phyloP scores from a whole-genome alignment of 2,329 filamentous ascomycete genomes.

The Ophiocordyceps sinensis region DNA sequence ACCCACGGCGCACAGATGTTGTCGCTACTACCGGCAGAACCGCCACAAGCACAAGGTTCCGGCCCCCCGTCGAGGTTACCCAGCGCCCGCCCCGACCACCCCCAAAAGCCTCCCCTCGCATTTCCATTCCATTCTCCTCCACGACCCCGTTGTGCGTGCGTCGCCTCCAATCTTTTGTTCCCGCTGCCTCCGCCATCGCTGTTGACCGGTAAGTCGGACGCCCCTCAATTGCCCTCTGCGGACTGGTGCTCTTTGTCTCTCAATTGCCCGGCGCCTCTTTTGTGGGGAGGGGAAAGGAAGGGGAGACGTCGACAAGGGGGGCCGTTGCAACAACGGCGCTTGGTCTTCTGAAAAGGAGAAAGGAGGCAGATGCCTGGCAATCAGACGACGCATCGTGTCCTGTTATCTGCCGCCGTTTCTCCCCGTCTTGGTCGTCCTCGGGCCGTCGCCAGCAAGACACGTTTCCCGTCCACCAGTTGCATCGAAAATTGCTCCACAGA shows the following conservation, averaged over 20 bases:
- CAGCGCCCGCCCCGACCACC: background rate
- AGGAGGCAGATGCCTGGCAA: background rate
- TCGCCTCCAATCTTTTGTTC: background rate
- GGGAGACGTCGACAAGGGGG: background rate
- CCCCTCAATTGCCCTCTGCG: background rate
- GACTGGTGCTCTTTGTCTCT: background rate
- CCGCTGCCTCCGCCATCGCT: background rate
- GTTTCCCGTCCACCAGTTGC: background rate
- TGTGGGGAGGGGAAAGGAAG: background rate
- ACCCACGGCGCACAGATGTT: too few relatives aligned
- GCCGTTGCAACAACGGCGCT: background rate
- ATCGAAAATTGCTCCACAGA: background rate
- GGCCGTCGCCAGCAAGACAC: background rate
- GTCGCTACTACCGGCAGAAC: too few relatives aligned
- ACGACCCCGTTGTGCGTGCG: background rate
- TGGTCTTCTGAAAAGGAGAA: background rate
- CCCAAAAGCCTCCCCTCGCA: background rate
- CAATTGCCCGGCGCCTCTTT: too few relatives aligned
- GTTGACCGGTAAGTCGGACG: background rate
- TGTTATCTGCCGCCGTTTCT: background rate
- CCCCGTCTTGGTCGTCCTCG: background rate
- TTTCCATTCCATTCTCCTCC: background rate
- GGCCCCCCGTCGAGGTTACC: too few relatives aligned
- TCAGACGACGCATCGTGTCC: background rate
- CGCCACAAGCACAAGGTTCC: too few relatives aligned